Percentiles rank a stretch among this genome's conserved stretches.
phyloP scores from a whole-genome alignment of 495 filamentous ascomycete genomes.

The Talaromyces proteolyticus region DNA sequence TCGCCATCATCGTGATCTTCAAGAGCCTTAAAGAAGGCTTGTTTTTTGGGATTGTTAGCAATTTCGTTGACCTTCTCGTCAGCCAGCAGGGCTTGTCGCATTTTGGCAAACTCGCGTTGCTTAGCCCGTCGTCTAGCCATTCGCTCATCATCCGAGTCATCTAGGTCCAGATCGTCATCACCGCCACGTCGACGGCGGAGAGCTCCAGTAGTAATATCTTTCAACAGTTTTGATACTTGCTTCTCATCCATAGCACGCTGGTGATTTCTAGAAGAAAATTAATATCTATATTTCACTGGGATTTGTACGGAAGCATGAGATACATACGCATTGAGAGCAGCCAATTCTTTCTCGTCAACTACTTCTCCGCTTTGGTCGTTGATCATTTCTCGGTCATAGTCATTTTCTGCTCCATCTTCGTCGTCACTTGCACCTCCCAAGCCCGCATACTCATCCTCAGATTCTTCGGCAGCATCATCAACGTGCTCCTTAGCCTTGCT shows the following conservation, averaged over 20 bases:
- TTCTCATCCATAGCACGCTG: conserved; percentile 56
- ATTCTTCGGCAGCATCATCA: conserved; percentile 92
- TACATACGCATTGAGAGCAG: conserved; percentile 84
- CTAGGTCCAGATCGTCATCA: conserved; percentile 71
- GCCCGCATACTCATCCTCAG: conserved; percentile 96
- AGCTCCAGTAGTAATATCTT: conserved; percentile 81
- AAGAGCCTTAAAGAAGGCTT: conserved; percentile 83
- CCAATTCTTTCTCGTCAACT: conserved; percentile 71
- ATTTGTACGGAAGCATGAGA: background rate
- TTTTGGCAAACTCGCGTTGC: conserved; percentile 81
- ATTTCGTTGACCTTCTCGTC: conserved; percentile 89
- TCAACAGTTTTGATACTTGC: conserved; percentile 81
- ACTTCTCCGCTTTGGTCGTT: conserved; percentile 79
- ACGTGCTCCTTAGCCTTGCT: conserved; percentile 85
- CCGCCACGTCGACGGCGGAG: conserved; percentile 72
- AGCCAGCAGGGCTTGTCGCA: conserved; percentile 83
- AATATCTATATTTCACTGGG: conserved; percentile 11
- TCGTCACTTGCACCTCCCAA: conserved; percentile 88
- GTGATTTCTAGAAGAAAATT: conserved; percentile 24
- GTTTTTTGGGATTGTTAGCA: conserved; percentile 82
- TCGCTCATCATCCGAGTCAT: conserved; percentile 80
- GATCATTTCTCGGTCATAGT: conserved; percentile 71
- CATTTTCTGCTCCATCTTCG: conserved; percentile 67
- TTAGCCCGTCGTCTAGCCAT: conserved; percentile 74
- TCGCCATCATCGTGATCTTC: conserved; percentile 79